Evolutionary conservation across 2,329 filamentous ascomycete species (phyloP).

Genomic region (Penicillium italicum): DNA sequence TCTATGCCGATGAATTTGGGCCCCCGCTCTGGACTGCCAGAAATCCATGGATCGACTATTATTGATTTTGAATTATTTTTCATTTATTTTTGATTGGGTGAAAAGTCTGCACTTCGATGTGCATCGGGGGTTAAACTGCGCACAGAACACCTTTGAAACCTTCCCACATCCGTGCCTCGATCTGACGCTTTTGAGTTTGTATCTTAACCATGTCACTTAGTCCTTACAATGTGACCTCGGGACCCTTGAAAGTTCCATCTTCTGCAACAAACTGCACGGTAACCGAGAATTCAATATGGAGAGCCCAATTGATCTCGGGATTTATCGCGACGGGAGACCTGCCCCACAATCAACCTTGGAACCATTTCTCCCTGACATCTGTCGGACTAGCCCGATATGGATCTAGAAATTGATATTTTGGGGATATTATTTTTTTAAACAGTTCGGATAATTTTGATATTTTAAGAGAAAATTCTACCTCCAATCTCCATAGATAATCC

Average conservation of each 20-base stretch:
- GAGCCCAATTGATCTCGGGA: not conserved
- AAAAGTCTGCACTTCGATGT: not conserved
- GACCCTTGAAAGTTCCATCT: not conserved
- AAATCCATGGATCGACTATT: not conserved
- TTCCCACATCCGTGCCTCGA: not conserved
- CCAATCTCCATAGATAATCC: too few relatives aligned
- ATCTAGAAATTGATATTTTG: not conserved
- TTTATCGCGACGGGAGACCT: not conserved
- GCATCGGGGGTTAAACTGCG: not conserved
- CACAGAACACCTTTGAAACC: not conserved
- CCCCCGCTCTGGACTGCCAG: not conserved
- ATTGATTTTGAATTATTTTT: too few relatives aligned
- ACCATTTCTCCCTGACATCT: not conserved
- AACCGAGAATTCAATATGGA: not conserved
- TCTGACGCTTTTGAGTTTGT: not conserved
- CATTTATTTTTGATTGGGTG: not conserved
- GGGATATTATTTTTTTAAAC: too few relatives aligned
- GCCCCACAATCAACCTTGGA: not conserved
- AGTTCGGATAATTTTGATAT: too few relatives aligned
- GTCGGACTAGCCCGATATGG: not conserved
- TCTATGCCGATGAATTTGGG: constrained; percentile 1
- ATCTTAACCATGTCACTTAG: not conserved
- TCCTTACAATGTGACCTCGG: not conserved
- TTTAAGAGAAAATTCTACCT: too few relatives aligned
- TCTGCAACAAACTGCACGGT: not conserved